These are phyloP conservation scores for Dorcoceras hygrometricum DNA, from an alignment of 257 asterid genomes.

Conservation along the genomic window DNA sequence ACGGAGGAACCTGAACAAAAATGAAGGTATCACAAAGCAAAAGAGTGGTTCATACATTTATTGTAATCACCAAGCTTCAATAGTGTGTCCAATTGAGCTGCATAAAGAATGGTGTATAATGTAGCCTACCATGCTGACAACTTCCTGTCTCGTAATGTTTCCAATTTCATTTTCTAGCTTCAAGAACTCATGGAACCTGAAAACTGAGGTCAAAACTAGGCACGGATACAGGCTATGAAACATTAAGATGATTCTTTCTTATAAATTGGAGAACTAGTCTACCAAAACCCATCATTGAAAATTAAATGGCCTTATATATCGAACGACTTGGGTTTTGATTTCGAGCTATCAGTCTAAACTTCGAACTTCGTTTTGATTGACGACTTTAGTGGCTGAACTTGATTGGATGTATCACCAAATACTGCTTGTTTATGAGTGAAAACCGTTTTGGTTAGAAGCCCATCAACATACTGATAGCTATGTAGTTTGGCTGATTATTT, in stretches of 20 bases:
- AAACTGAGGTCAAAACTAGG: slow-evolving; percentile 22
- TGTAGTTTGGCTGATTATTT: too few relatives aligned
- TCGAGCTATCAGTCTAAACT: too few relatives aligned
- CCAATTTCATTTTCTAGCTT: slow-evolving; percentile 96
- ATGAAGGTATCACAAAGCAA: slow-evolving; percentile 20
- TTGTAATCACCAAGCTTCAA: background rate
- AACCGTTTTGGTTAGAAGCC: too few relatives aligned
- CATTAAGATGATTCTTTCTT: background rate
- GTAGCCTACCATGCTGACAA: slow-evolving; percentile 93
- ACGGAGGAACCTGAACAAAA: slow-evolving; percentile 91
- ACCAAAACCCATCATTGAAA: too few relatives aligned
- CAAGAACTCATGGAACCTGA: slow-evolving; percentile 92
- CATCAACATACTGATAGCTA: too few relatives aligned
- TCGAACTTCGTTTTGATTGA: too few relatives aligned
- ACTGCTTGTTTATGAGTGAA: too few relatives aligned
- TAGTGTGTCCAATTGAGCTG: slow-evolving; percentile 13
- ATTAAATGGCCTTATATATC: background rate
- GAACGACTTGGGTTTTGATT: too few relatives aligned
- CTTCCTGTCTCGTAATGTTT: slow-evolving; percentile 93
- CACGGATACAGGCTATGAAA: slow-evolving; percentile 15
- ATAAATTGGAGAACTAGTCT: background rate
- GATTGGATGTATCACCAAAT: too few relatives aligned
- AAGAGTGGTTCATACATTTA: background rate
- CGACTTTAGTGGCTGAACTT: too few relatives aligned
- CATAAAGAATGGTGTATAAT: slow-evolving; percentile 19